A percentile compares a stretch with the other conserved stretches of the same genome.
These are phyloP conservation scores for Plasmodium malariae DNA, from an alignment of 169 alveolate genomes.

Conservation along the genomic window DNA sequence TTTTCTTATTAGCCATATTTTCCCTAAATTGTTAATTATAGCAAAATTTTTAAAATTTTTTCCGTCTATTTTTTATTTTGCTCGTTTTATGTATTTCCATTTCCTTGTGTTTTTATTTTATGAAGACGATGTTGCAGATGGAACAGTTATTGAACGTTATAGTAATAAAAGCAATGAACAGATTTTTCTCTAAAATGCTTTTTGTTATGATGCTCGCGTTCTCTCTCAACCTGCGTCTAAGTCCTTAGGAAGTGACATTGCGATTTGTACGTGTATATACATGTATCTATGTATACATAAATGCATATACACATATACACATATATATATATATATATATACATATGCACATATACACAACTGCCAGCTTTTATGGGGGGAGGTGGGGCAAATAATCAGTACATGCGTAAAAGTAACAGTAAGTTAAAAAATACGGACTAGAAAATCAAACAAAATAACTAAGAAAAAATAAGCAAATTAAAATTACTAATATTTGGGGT, in stretches of 20 bases:
- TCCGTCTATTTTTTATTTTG: too few relatives aligned
- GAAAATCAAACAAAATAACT: neutral
- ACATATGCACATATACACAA: too few relatives aligned
- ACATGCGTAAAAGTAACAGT: too few relatives aligned
- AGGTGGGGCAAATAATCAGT: too few relatives aligned
- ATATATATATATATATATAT: too few relatives aligned
- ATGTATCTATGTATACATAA: neutral
- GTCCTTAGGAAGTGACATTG: neutral
- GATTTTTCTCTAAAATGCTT: neutral
- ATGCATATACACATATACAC: too few relatives aligned
- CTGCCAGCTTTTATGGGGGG: too few relatives aligned
- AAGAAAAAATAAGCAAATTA: neutral
- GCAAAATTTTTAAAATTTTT: neutral
- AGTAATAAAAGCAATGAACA: neutral
- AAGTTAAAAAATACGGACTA: too few relatives aligned
- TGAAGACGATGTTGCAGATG: neutral
- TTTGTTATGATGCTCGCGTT: neutral
- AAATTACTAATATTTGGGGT: slow-evolving; percentile 24
- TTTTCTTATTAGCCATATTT: too few relatives aligned
- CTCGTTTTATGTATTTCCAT: neutral
- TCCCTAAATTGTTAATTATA: neutral
- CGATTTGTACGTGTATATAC: neutral
- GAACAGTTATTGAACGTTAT: neutral
- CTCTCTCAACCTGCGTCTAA: slow-evolving; percentile 1
- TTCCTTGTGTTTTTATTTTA: neutral